These are phyloP conservation scores for Globisporangium nodosum DNA, from an alignment of 352 stramenopile genomes.

Conservation along the genomic window DNA sequence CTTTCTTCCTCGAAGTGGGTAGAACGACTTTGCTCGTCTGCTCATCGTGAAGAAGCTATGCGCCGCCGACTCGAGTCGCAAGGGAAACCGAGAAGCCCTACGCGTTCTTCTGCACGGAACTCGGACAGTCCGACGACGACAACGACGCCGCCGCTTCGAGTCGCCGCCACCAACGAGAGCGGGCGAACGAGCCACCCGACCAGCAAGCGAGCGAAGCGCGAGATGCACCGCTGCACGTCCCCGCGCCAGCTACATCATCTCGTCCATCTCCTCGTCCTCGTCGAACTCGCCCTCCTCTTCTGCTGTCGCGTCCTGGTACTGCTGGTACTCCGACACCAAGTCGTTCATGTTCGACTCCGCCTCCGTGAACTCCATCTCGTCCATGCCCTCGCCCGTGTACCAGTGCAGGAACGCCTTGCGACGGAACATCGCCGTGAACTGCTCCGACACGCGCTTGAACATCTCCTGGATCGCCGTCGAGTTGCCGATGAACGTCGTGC, in stretches of 20 bases:
- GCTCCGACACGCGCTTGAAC: constrained; percentile 99
- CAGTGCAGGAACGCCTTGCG: constrained; percentile 99
- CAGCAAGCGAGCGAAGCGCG: constrained; percentile 1
- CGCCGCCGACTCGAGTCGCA: constrained; percentile 22
- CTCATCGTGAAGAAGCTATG: constrained; percentile 67
- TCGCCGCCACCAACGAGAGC: constrained; percentile 24
- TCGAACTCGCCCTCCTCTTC: constrained; percentile 98
- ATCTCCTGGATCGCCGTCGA: constrained; percentile 99
- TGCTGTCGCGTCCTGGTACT: constrained; percentile 99
- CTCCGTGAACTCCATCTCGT: constrained; percentile 99
- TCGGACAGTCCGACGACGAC: constrained; percentile 34
- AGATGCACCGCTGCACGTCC: constrained; percentile 3
- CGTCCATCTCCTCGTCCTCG: constrained; percentile 92
- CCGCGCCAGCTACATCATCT: constrained; percentile 86
- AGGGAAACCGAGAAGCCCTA: constrained; percentile 26
- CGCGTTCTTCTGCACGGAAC: constrained; percentile 44
- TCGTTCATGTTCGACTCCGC: constrained; percentile 99
- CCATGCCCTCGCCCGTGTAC: constrained; percentile 99
- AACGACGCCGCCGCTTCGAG: constrained; percentile 18
- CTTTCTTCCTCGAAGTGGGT: constrained; percentile 41
- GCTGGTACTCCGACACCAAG: constrained; percentile 99
- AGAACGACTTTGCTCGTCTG: constrained; percentile 48
- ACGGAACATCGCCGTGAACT: constrained; percentile 99
- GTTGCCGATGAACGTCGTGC: constrained; percentile 98
- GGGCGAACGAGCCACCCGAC: constrained; percentile 15